Conservation (phyloP, 2,329 filamentous ascomycete species). For the Ascochyta viciae-villosae region DNA sequence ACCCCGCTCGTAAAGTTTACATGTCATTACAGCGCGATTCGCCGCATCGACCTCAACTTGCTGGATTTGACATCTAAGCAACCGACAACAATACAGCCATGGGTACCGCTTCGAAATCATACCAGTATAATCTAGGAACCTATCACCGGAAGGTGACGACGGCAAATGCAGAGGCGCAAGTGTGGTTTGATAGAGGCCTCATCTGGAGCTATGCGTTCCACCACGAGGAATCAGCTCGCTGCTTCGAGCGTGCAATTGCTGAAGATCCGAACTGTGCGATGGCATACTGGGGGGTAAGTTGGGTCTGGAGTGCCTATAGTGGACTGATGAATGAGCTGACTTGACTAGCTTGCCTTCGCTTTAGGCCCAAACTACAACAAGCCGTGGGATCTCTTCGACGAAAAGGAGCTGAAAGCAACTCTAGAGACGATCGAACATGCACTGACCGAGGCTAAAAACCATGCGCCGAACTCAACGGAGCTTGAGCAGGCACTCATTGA, state of each 20-base stretch:
- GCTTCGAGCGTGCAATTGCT: slow-evolving; percentile 67
- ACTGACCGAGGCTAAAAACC: slow-evolving; percentile 53
- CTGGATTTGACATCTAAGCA: too few species aligned
- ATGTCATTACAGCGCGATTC: neutral
- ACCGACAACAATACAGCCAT: neutral
- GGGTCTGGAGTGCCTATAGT: neutral
- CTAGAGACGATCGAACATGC: slow-evolving; percentile 59
- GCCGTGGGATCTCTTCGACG: slow-evolving; percentile 75
- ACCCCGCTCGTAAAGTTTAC: slow-evolving; percentile 14
- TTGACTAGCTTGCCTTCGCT: slow-evolving; percentile 63
- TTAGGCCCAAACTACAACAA: slow-evolving; percentile 83
- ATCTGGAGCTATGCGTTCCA: slow-evolving; percentile 80
- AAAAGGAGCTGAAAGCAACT: slow-evolving; percentile 62
- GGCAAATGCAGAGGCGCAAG: slow-evolving; percentile 59
- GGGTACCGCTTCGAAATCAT: slow-evolving; percentile 18
- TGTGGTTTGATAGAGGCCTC: slow-evolving; percentile 76
- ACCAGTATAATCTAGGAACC: slow-evolving; percentile 64
- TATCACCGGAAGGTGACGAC: slow-evolving; percentile 65
- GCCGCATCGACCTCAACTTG: neutral
- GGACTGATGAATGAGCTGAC: slow-evolving; percentile 43
- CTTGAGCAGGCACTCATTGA: slow-evolving; percentile 69
- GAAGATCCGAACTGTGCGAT: slow-evolving; percentile 65
- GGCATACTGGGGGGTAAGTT: slow-evolving; percentile 68
- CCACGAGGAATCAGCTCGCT: slow-evolving; percentile 72
- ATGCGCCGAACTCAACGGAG: slow-evolving; percentile 50